A percentile compares a stretch with the other conserved stretches of the same genome.
Evolutionary conservation across 345 rosid species (phyloP).

Genomic region (Mangifera indica): DNA sequence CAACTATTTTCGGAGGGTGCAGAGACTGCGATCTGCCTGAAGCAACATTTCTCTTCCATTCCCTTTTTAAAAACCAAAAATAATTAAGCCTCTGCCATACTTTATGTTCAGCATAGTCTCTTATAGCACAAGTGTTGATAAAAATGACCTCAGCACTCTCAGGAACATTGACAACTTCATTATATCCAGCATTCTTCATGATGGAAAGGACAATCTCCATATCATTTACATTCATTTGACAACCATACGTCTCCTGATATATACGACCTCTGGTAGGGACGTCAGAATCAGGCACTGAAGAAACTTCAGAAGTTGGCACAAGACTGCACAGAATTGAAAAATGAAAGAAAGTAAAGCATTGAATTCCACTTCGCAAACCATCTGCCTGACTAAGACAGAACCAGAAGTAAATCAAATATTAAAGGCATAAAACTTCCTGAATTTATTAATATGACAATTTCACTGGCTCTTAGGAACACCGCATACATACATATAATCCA

Average conservation of each 20-base stretch:
- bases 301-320: slow-evolving; percentile 36
- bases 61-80: slow-evolving; percentile 91
- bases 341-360: slow-evolving; percentile 1
- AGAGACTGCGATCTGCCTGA: slow-evolving; percentile 64
- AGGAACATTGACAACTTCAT: slow-evolving; percentile 62
- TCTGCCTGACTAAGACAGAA: not conserved
- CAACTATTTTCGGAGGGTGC: slow-evolving; percentile 86
- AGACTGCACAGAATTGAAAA: slow-evolving; percentile 33
- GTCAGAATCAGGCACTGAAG: slow-evolving; percentile 30
- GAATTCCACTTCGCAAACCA: not conserved
- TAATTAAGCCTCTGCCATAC: slow-evolving; percentile 98
- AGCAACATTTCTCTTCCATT: slow-evolving; percentile 74
- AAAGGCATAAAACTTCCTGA: not conserved
- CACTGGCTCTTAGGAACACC: not conserved
- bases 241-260: slow-evolving; percentile 92
- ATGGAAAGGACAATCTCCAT: slow-evolving; percentile 93
- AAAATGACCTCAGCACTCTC: slow-evolving; percentile 91
- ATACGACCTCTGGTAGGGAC: slow-evolving; percentile 57
- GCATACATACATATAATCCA: not conserved
- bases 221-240: slow-evolving; percentile 92
- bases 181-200: slow-evolving; percentile 79
- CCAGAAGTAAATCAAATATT: not conserved
- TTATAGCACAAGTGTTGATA: slow-evolving; percentile 83
- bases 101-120: slow-evolving; percentile 90
- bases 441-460: not conserved